Base-by-base conservation (phyloP, 2,329 filamentous ascomycete species). In the Fusarium sp. region DNA sequence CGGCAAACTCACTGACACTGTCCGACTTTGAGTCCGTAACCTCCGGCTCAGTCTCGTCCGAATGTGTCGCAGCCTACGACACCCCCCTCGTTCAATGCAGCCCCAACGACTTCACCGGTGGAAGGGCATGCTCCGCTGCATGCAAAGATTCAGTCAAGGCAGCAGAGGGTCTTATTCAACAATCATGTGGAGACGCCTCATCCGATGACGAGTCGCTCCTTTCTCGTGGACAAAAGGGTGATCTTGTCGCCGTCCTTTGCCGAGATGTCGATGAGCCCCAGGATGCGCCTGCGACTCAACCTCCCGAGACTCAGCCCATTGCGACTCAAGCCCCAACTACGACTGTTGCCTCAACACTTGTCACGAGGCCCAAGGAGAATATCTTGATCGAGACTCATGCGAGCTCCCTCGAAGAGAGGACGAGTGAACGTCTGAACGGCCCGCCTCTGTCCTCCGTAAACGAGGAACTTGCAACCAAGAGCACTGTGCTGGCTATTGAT, bases 21-120 rank as follows among this genome's bases (percentile, higher is more conserved):
- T 78, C 81, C 47, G 79, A 79, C 68, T 82, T 86, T 59, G 78
- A 85, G 58, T 74, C 79, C 43, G 78, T 86, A 58, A 74, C 77
- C n/a, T 75, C 79, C 11, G 65, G 77, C n/a, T 72, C 77, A 6
- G 75, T 82, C 10, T 78, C 82, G 0, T 58, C 81, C 37, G 70
- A 68, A 43, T 86, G 84, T 68, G 74, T 80, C 13, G 70, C 79
- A 39, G 82, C 81, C 36, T 86, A 86, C 75, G 81, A 82, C 68
- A 74, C 76, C 7, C 78, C 79, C 6, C 79, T 86, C 28, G 43
- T 59, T n/a, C 77, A 78, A 52, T 86, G 84, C 72, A 60, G 54
- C 5, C 36, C 70, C 4, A 30, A 58, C 58, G 83, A 75, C 31
- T 75, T 85, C 68, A 84, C 84, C 28, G 58, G 58, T 3, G 78